These are phyloP conservation scores for Aaosphaeria arxii DNA, from an alignment of 2,329 filamentous ascomycete species.

Conservation along the genomic window DNA sequence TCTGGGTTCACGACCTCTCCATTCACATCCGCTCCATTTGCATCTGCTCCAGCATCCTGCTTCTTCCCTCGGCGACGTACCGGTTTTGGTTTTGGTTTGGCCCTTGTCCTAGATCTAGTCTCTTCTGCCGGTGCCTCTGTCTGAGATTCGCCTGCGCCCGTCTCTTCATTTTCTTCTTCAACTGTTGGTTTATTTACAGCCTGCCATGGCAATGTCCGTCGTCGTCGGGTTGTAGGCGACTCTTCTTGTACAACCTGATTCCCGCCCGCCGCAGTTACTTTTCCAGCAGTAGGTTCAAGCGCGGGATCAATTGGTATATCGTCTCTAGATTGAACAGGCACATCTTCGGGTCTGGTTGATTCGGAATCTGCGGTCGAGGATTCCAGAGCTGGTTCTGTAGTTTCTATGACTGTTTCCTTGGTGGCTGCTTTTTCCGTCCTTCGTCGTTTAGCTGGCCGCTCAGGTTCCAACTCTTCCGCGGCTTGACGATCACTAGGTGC, in stretches of 20 bases:
- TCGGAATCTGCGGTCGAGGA: no score
- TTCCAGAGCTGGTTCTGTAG: no score
- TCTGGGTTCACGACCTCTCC: slow-evolving; percentile 10
- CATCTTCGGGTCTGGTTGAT: no score
- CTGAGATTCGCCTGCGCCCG: neutral
- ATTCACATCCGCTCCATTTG: neutral
- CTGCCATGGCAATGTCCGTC: slow-evolving; percentile 20
- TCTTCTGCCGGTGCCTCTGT: slow-evolving; percentile 8
- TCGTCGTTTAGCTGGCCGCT: neutral
- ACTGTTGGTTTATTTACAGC: slow-evolving; percentile 25
- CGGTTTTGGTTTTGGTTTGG: slow-evolving; percentile 6
- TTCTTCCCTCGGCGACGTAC: neutral
- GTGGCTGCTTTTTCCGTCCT: neutral
- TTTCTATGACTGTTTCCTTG: no score
- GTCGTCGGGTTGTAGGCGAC: neutral
- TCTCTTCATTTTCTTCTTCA: slow-evolving; percentile 1
- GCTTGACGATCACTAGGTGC: no score
- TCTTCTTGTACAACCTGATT: no score
- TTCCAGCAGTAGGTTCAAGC: slow-evolving; percentile 1
- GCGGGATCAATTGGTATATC: neutral
- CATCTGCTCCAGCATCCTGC: neutral
- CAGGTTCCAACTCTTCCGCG: neutral
- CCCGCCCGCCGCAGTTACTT: neutral
- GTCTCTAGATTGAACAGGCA: no score
- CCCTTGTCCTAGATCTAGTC: no score